Percentiles rank a stretch among this genome's conserved stretches.
These are phyloP conservation scores for Diaporthe longicolla DNA, from an alignment of 2,329 filamentous ascomycete genomes.

Conservation along the genomic window DNA sequence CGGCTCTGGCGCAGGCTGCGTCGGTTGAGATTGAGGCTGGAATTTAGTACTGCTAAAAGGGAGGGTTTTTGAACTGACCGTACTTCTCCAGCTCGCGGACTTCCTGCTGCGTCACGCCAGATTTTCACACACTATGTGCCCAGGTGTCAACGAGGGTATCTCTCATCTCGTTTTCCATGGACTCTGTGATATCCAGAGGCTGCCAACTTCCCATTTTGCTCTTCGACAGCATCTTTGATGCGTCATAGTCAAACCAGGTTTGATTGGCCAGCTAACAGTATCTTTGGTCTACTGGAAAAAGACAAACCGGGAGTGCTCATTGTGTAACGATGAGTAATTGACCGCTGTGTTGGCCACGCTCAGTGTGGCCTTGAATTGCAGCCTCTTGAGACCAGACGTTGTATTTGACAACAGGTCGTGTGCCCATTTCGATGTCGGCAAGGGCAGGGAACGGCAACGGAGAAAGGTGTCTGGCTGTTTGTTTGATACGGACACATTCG, in stretches of 20 bases:
- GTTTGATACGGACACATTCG: neutral
- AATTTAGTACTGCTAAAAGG: accelerated
- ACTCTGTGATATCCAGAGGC: neutral
- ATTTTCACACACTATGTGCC: neutral
- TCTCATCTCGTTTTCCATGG: neutral
- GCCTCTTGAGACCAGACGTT: neutral
- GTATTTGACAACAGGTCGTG: neutral
- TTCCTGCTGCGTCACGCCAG: neutral
- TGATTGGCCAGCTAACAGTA: neutral
- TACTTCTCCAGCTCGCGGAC: no score
- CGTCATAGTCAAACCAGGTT: neutral
- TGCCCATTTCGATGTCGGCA: neutral
- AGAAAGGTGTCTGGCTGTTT: neutral
- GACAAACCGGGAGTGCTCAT: neutral
- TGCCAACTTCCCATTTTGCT: neutral
- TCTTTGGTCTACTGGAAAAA: neutral
- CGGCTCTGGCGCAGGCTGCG: no score
- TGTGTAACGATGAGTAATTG: neutral
- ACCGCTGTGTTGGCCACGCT: neutral
- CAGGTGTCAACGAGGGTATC: neutral
- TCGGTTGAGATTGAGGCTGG: neutral
- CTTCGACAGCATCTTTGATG: neutral
- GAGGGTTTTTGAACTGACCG: no score
- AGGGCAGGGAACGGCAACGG: neutral
- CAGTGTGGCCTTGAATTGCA: neutral